phyloP scores from a whole-genome alignment of 1,284 basidiomycete genomes.

The Austroboletus olivaceoglutinosus region DNA sequence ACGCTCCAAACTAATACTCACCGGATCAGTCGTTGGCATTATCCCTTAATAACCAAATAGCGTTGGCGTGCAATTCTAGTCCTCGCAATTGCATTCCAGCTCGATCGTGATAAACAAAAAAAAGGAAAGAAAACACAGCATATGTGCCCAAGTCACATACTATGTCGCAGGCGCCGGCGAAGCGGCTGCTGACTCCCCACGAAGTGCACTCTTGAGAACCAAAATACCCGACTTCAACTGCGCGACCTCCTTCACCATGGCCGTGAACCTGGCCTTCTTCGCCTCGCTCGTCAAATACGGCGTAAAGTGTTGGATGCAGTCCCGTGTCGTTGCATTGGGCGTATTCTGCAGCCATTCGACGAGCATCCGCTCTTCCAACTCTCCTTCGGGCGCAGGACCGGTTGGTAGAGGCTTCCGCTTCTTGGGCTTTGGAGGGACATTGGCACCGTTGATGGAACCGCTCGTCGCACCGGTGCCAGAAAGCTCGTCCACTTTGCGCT shows the following conservation, averaged over 20 bases:
- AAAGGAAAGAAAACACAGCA: conserved; percentile 19
- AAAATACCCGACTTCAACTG: conserved; percentile 64
- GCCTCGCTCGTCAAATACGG: conserved; percentile 64
- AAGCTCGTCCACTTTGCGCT: conserved; percentile 67
- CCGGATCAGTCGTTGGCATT: not conserved
- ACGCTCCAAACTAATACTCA: conserved; percentile 17
- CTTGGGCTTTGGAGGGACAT: conserved; percentile 52
- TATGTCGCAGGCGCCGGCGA: conserved; percentile 27
- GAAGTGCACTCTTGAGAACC: conserved; percentile 49
- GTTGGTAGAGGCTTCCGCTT: conserved; percentile 57
- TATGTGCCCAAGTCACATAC: conserved; percentile 16
- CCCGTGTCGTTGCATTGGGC: conserved; percentile 62
- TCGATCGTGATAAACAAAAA: conserved; percentile 21
- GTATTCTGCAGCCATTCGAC: conserved; percentile 70
- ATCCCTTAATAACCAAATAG: not conserved
- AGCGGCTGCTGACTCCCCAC: conserved; percentile 29
- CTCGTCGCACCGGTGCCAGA: conserved; percentile 28
- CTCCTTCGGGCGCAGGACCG: conserved; percentile 43
- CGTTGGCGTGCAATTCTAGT: not conserved
- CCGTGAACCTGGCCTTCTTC: conserved; percentile 73
- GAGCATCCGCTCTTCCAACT: conserved; percentile 62
- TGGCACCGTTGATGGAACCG: conserved; percentile 33
- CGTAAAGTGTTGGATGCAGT: conserved; percentile 76
- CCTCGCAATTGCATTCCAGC: conserved; percentile 13
- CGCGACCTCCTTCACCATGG: conserved; percentile 72